Base-by-base conservation (phyloP, 768 basidiomycete species). In the Collybia sordida region DNA sequence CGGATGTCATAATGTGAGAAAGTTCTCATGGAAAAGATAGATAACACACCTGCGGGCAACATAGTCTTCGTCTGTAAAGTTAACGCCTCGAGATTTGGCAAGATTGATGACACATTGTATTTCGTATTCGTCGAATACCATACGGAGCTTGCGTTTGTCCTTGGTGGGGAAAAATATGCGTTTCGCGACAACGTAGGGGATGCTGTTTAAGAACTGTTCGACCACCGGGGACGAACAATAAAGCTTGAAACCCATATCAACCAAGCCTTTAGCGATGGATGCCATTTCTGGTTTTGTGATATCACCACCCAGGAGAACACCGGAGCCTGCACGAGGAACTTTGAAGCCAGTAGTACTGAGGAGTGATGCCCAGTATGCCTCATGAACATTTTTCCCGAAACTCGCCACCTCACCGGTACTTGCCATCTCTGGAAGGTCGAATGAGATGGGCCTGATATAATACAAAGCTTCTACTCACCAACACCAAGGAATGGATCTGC, bases 401-500 rank as follows among this genome's bases (percentile, higher is more conserved):
- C 90, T 86, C 11, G 97, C 97, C 23, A 99, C 93, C 68, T 99
- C 96, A 28, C 96, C 96, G 6, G 96, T 98, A 62, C 91, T 94
- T 2, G 95, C 94, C 96, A 98, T 98, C 76, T 97, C 94, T 91
- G 64, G 19, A 12, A 47, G 48, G 24, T 23, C 27, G 18, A 45
- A 47, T 2, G 54, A 28, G 27, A 31, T 11, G 11, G 14, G 14
- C 3, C 31, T 2, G 11, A 14, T 31, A 31, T 2, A 14, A 31
- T 4, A 12, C 5, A 31, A 31, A 12, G 3, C 11, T 31, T 6
- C 14, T 38, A 80, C 89, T 66, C 55, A 92, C 91, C 91, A 46
- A 96, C 93, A 52, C 94, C 93, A 54, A 98, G 77, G 83, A 94
- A 95, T 8, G 95, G 96, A 75, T 98, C 96, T 17, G 96, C 96